Base-by-base conservation (phyloP, 2,329 filamentous ascomycete species). In the Paraphoma sp. region DNA sequence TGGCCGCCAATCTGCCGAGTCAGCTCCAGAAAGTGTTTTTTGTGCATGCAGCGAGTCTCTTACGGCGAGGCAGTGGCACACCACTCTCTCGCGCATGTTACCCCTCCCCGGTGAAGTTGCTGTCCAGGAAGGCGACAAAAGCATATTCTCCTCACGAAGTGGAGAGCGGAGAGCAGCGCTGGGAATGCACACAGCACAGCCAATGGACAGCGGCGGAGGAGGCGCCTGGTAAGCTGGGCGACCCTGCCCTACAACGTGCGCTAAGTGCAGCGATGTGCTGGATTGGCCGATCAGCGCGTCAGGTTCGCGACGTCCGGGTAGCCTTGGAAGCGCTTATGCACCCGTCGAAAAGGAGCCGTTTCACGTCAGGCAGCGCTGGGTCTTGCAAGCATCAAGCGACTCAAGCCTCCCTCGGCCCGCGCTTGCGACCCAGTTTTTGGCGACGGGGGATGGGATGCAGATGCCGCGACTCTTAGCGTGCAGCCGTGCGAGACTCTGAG, bases 391-490 rank as follows among this genome's bases (percentile, higher is more conserved):
- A 45, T 53, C 53, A 47, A 45, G 49, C 49, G 56, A 59, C 62
- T 54, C 53, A 47, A 45, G 49, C 49, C 59, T 60, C 62, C 53
- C 54, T 54, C 57, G 53, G 55, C 59, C 51, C 55, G 62, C 59
- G 54, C 46, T 48, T 56, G 45, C 44, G 38, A 47, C 51, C 51
- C 50, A 48, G 57, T 38, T 46, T 49, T 50, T 48, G 57, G 40
- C 30, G 54, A 58, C 62, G 62, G 60, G 62, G 60, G 61, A 23
- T 57, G 53, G 46, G 47, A 50, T 45, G 57, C 18, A 28, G 36
- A 42, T 36, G 42, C 53, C 55, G 59, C 55, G 44, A 54, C 48
- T 51, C 46, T 42, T 48, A 41, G 47, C 44, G 23, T 17, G 49
- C 17, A 45, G 30, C 49, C 42, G 49, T 51, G 42, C 49, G 10